A percentile compares a stretch with the other conserved stretches of the same genome.
Evolutionary conservation across 1,139 yeast genomes (phyloP).

Genomic region (Kluyveromyces marxianus): DNA sequence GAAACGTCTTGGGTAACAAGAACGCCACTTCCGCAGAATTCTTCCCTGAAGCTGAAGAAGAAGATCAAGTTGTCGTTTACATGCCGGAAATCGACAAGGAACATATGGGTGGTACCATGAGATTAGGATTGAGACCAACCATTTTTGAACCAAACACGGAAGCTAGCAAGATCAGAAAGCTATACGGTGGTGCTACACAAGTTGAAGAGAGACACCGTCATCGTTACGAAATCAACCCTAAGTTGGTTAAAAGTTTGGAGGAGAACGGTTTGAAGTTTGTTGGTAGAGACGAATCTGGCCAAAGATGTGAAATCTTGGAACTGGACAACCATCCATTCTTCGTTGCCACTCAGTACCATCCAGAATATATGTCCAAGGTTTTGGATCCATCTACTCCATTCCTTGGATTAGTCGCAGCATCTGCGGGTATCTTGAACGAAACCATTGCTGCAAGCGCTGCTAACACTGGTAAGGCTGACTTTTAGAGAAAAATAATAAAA

Average conservation of each 20-base stretch:
- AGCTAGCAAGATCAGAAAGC: conserved; percentile 65
- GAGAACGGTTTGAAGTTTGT: conserved; percentile 75
- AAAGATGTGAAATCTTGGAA: conserved; percentile 93
- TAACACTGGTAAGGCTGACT: conserved; percentile 21
- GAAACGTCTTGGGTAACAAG: conserved; percentile 65
- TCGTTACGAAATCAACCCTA: conserved; percentile 94
- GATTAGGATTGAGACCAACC: conserved; percentile 90
- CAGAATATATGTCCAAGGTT: conserved; percentile 93
- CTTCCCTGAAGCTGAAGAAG: conserved; percentile 49
- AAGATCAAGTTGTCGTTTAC: conserved; percentile 76
- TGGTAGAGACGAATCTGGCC: conserved; percentile 84
- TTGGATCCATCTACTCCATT: conserved; percentile 95
- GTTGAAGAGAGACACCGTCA: conserved; percentile 97
- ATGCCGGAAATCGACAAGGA: conserved; percentile 98
- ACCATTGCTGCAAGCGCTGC: conserved; percentile 37
- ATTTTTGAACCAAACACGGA: conserved; percentile 65
- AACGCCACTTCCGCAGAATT: conserved; percentile 84
- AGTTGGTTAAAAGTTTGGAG: conserved; percentile 63
- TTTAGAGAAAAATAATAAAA: conserved; percentile 12
- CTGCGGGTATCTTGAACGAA: conserved; percentile 69
- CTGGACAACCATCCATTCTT: conserved; percentile 73
- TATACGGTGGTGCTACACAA: conserved; percentile 65
- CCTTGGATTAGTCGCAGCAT: conserved; percentile 91
- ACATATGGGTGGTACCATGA: conserved; percentile 98
- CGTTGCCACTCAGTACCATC: conserved; percentile 97